Base-by-base conservation (phyloP, 1,284 basidiomycete genomes). In the Leccinum pachyderme region DNA sequence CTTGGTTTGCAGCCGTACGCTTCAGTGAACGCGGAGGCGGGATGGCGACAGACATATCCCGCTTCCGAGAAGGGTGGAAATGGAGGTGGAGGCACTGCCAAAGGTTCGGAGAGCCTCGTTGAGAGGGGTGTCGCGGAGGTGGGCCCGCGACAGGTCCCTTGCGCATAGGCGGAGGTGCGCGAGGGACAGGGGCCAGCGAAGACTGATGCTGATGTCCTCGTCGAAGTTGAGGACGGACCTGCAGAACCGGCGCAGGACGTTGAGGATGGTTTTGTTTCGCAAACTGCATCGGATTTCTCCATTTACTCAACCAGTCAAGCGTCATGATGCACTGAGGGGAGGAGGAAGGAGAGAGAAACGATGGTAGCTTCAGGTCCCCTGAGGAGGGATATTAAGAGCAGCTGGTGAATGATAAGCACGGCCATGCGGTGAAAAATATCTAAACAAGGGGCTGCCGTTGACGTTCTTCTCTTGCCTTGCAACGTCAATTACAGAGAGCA, bases 331-430 rank as follows among this genome's bases (percentile, higher is more conserved):
- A 52, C 51, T 57, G 60, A 55, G 50, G 47, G 33, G 57, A 39
- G 37, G 37, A 18, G 33, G 33, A 18, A 39, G 37, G 37, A 39
- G 37, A 39, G 31, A 56, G 60, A 31, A 41, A 15, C 24, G 53
- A 53, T 33, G 54, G 48, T 49, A 54, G 27, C 55, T 58, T 39
- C 48, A 22, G 13, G 22, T 44, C 33, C 47, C 25, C 41, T 66
- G 55, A 59, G 56, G 53, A 52, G 50, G 61, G 68, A 51, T 58
- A 65, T 71, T 70, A 68, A 69, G 65, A 68, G 67, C 56, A 56
- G 7, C 50, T 58, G 59, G 41, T 49, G 32, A 37, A 51, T 56
- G 64, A 71, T 68, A 68, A 71, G 69, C 44, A 62, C 57, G 56
- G 61, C 55, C 55, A 57, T 61, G 54, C 58, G 59, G 61, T 61